Conservation (phyloP, 2,329 filamentous ascomycete genomes). For the Neofusicoccum cordaticola region DNA sequence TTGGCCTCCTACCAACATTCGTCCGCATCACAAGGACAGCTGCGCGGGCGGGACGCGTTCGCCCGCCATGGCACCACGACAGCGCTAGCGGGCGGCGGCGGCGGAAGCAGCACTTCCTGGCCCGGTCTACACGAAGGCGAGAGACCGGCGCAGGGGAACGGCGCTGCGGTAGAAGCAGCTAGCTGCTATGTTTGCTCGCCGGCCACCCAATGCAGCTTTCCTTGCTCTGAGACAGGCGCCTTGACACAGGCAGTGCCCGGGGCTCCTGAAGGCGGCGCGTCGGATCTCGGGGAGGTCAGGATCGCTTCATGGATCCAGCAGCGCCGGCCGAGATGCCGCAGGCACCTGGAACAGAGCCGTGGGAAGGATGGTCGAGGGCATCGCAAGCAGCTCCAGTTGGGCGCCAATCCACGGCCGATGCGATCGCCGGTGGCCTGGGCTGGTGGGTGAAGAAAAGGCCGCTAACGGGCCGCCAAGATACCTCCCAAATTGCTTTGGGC, state of each 20-base stretch:
- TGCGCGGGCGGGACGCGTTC: neutral
- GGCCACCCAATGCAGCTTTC: neutral
- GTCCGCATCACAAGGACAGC: neutral
- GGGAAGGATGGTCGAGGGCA: neutral
- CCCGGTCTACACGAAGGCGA: no score
- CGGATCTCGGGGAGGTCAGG: constrained; percentile 3
- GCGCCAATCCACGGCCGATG: constrained; percentile 1
- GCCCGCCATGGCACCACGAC: neutral
- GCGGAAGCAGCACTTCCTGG: neutral
- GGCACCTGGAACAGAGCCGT: neutral
- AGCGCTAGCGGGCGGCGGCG: neutral
- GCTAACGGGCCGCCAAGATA: neutral
- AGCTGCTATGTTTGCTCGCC: neutral
- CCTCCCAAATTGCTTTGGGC: neutral
- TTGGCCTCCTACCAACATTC: neutral
- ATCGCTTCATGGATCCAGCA: constrained; percentile 3
- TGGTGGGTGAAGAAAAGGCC: neutral
- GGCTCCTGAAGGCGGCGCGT: constrained; percentile 19
- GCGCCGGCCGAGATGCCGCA: constrained; percentile 5
- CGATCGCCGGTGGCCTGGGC: neutral
- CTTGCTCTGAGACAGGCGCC: constrained; percentile 6
- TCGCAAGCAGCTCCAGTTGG: constrained; percentile 8
- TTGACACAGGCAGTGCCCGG: constrained; percentile 12
- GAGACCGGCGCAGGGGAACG: neutral
- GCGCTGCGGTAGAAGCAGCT: neutral